Evolutionary conservation across 805 yeast species (phyloP).

Genomic region (Myxozyma lipomycoides): DNA sequence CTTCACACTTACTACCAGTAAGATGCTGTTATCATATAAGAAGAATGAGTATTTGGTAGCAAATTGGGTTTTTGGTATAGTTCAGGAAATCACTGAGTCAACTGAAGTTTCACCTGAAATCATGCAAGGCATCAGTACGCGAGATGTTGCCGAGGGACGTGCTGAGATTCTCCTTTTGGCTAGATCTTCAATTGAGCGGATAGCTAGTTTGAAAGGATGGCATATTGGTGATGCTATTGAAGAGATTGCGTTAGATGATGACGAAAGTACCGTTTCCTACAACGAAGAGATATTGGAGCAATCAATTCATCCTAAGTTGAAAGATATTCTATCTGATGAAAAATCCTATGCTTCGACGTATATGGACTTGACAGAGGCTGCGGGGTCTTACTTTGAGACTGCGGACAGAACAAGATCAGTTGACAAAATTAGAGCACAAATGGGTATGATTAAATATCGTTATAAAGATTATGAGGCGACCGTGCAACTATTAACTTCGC

Average conservation of each 20-base stretch:
- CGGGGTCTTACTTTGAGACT: conserved; percentile 50
- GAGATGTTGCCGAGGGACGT: conserved; percentile 39
- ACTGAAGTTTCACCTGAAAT: conserved; percentile 31
- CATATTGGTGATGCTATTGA: conserved; percentile 8
- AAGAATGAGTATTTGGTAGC: conserved; percentile 29
- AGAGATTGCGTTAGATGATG: conserved; percentile 17
- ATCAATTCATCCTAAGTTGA: conserved; percentile 27
- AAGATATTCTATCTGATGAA: conserved; percentile 35
- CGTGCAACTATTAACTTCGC: conserved; percentile 56
- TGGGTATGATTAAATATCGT: conserved; percentile 66
- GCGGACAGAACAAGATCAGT: conserved; percentile 61
- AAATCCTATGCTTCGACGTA: conserved; percentile 44
- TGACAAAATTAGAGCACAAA: conserved; percentile 70
- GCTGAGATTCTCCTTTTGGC: conserved; percentile 43
- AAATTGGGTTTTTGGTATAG: conserved; percentile 39
- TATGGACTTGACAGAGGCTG: conserved; percentile 51
- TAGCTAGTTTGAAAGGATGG: conserved; percentile 27
- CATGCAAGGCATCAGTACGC: conserved; percentile 34
- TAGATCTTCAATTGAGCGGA: conserved; percentile 40
- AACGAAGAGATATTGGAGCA: conserved; percentile 1
- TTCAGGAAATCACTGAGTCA: conserved; percentile 43
- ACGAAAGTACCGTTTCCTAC: background rate
- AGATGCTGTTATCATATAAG: conserved; percentile 29
- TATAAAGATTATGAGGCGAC: conserved; percentile 57
- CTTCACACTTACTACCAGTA: conserved; percentile 44